Base-by-base conservation (phyloP, 2,329 filamentous ascomycete species). In the Huntiella savannae region DNA sequence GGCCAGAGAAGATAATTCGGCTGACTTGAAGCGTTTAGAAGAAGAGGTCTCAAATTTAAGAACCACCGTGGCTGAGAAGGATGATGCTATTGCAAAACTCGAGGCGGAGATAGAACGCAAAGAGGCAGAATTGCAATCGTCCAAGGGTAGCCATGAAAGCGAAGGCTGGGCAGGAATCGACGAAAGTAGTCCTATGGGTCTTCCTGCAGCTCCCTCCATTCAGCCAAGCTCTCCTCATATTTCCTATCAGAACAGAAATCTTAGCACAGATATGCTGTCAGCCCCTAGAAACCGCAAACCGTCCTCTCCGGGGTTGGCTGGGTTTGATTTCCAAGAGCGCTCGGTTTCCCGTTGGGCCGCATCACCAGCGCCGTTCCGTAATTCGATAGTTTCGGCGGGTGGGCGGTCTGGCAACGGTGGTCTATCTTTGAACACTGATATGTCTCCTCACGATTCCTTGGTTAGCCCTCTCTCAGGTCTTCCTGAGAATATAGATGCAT, bases 211-310 rank as follows among this genome's bases (percentile, higher is more conserved):
- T 5, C 39, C 47, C 13, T 36, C 38, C 1, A 22, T 43, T 1
- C 32, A 32, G 13, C 48, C 48, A 6, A 45, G 34, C 28, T 46
- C 43, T 11, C 48, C 48, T n/a, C 48, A 49, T 3, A 35, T 16
- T 13, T 49, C 40, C 15, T 35, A 39, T 19, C 6, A 16, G 6
- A 43, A 34, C 12, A 43, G 43, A 16, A 41, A 46, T n/a, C 43
- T 43, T 13, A 43, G 35, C 28, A 6, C 41, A 17, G 43, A 49
- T n/a, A 38, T 46, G 13, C 12, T 46, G 2, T 43, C 48, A 16
- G 40, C 15, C n/a, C 13, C 48, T 3, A 39, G 32, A 35, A 8
- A 17, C 40, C 43, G 48, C n/a, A 46, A 43, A 40, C 13, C 4
- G 0, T 46, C 43, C 1, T 15, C 33, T 16, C 4, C 40, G 13